Percentiles rank a stretch among this genome's conserved stretches.
phyloP scores from a whole-genome alignment of 192 early-diverging fungal species.

The Allomyces macrogynus region DNA sequence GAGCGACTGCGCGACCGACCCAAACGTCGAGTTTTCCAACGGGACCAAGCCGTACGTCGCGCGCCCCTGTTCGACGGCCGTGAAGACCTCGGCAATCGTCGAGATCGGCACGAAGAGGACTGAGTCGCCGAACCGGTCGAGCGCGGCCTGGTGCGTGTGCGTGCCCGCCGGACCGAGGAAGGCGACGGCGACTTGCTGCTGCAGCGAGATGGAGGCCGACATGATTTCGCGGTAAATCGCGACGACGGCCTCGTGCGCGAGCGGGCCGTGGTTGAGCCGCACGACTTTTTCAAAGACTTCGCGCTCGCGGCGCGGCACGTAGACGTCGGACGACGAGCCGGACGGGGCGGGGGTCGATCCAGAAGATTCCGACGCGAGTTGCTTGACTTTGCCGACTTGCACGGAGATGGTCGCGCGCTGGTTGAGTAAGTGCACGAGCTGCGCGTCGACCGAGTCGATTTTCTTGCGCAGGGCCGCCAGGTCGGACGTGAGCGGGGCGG shows the following conservation, averaged over 20 bases:
- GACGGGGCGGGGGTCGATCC: neutral
- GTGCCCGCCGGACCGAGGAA: slow-evolving; percentile 82
- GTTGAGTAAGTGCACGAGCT: slow-evolving; percentile 55
- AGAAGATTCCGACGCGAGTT: slow-evolving; percentile 14
- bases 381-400: slow-evolving; percentile 56
- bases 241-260: slow-evolving; percentile 42
- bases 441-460: slow-evolving; percentile 54
- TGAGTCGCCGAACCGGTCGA: slow-evolving; percentile 57
- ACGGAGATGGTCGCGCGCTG: slow-evolving; percentile 60
- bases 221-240: slow-evolving; percentile 65
- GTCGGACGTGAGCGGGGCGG: slow-evolving; percentile 8
- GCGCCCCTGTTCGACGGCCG: slow-evolving; percentile 45
- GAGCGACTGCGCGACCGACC: slow-evolving; percentile 64
- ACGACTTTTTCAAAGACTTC: slow-evolving; percentile 54
- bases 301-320: slow-evolving; percentile 56
- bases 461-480: slow-evolving; percentile 34
- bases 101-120: slow-evolving; percentile 44
- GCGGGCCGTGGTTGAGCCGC: slow-evolving; percentile 52
- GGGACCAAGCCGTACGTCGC: slow-evolving; percentile 81
- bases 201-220: slow-evolving; percentile 70
- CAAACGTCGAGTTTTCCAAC: slow-evolving; percentile 84
- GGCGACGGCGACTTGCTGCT: slow-evolving; percentile 57
- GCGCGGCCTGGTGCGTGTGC: slow-evolving; percentile 74
- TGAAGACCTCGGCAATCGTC: slow-evolving; percentile 60
- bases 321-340: slow-evolving; percentile 32